Percentiles rank a stretch among this genome's conserved stretches.
Evolutionary conservation across 345 rosid genomes (phyloP).

Genomic region (Xanthoceras sorbifolium): DNA sequence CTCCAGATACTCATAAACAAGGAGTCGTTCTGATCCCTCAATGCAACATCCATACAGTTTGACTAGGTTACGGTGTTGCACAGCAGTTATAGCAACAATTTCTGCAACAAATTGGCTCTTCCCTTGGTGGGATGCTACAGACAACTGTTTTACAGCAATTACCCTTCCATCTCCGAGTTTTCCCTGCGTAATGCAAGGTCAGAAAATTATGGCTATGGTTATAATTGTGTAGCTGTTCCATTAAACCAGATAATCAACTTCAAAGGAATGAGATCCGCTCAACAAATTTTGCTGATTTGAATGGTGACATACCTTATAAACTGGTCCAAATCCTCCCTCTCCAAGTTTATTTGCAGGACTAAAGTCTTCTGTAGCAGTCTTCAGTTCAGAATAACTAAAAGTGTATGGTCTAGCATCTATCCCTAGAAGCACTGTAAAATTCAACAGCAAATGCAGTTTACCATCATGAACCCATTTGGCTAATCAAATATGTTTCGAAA

Average conservation of each 20-base stretch:
- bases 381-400: constrained; percentile 19
- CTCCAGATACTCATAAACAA: constrained; percentile 53
- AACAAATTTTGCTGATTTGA: neutral
- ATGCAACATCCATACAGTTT: constrained; percentile 56
- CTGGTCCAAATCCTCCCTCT: constrained; percentile 88
- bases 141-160: constrained; percentile 17
- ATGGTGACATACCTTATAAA: constrained; percentile 54
- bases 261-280: neutral
- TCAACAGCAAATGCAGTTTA: constrained; percentile 1
- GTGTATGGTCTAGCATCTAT: constrained; percentile 21
- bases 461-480: neutral
- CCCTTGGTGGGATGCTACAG: constrained; percentile 26
- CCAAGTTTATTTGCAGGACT: constrained; percentile 31
- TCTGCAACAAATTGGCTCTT: constrained; percentile 27
- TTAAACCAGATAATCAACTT: neutral
- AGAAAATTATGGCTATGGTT: neutral
- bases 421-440: constrained; percentile 24
- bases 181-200: neutral
- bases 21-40: constrained; percentile 44
- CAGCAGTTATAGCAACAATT: constrained; percentile 24
- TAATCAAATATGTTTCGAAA: neutral
- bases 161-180: constrained; percentile 12
- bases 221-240: too few relatives aligned
- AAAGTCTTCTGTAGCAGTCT: constrained; percentile 14
- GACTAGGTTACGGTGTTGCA: constrained; percentile 63